Percentiles rank a stretch among this genome's conserved stretches.
phyloP scores from a whole-genome alignment of 148 eudicot genomes.

The Silene uniflora region DNA sequence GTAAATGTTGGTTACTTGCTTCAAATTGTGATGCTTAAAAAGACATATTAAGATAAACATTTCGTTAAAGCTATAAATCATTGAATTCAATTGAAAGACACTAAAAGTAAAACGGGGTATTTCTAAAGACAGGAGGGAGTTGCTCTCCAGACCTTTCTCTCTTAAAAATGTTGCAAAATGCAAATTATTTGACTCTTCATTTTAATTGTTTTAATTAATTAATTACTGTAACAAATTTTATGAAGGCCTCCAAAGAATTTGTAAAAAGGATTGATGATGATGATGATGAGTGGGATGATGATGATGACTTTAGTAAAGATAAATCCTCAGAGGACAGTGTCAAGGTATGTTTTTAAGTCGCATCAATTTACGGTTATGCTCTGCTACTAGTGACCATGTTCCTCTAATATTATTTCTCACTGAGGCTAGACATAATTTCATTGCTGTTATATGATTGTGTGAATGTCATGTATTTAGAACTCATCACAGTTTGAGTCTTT shows the following conservation, averaged over 20 bases:
- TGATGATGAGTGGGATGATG: conserved; percentile 72
- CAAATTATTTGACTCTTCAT: neutral
- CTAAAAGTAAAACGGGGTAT: neutral
- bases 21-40: neutral
- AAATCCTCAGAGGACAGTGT: conserved; percentile 26
- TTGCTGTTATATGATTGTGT: neutral
- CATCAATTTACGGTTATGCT: neutral
- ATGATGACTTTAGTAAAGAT: conserved; percentile 38
- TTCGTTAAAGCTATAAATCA: no score
- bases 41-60: neutral
- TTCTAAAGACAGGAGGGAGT: neutral
- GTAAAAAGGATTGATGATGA: conserved; percentile 63
- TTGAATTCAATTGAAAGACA: no score
- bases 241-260: conserved; percentile 50
- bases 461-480: no score
- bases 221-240: conserved; percentile 5
- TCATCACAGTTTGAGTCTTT: no score
- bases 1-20: neutral
- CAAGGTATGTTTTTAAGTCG: conserved; percentile 36
- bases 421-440: neutral
- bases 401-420: neutral
- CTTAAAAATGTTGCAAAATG: neutral
- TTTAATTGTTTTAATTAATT: neutral
- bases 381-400: neutral
- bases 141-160: neutral